A percentile compares a stretch with the other conserved stretches of the same genome.
phyloP scores from a whole-genome alignment of 2,329 filamentous ascomycete genomes.

The Thelonectria blattea region DNA sequence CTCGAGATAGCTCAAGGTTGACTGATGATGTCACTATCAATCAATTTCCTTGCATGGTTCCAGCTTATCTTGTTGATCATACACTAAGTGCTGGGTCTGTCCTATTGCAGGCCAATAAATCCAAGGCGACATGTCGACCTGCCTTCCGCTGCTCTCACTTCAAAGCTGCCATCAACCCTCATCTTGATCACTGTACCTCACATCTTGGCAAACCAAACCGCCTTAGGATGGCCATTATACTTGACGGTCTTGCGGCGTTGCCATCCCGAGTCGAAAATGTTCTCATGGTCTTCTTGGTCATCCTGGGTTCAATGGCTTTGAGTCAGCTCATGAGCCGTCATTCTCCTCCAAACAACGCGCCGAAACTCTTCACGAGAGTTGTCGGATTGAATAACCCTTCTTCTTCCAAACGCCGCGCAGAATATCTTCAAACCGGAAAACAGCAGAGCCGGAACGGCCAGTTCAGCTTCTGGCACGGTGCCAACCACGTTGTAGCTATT shows the following conservation, averaged over 20 bases:
- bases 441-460: conserved; percentile 46
- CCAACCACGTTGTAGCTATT: conserved; percentile 51
- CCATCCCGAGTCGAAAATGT: background rate
- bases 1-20: too few species aligned
- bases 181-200: background rate
- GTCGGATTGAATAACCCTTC: background rate
- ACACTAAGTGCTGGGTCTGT: too few species aligned
- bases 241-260: background rate
- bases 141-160: too few species aligned
- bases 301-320: background rate
- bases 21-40: too few species aligned
- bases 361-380: background rate
- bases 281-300: background rate
- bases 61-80: too few species aligned
- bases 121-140: too few species aligned
- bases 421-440: conserved; percentile 48
- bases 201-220: background rate
- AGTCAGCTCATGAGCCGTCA: background rate
- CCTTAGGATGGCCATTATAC: background rate
- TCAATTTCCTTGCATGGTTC: too few species aligned
- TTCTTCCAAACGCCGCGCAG: conserved; percentile 18
- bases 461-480: conserved; percentile 57
- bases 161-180: too few species aligned
- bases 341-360: background rate
- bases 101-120: too few species aligned